These are phyloP conservation scores for Lachancea kluyveri DNA, from an alignment of 805 yeast species.

Conservation along the genomic window DNA sequence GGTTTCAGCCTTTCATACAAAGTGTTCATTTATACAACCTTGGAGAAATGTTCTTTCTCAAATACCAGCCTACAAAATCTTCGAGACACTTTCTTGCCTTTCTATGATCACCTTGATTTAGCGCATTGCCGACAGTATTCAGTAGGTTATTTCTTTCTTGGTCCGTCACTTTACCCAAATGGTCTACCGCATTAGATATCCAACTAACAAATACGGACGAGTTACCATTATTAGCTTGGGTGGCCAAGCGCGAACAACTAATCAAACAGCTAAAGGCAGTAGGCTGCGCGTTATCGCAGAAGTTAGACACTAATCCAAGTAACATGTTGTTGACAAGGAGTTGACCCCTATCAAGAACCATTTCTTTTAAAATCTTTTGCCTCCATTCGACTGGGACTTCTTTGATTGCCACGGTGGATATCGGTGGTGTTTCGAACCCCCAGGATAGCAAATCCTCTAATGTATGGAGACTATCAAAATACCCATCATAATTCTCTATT, in stretches of 20 bases:
- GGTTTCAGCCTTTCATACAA: not conserved
- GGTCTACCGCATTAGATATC: constrained; percentile 49
- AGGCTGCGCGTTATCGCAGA: constrained; percentile 60
- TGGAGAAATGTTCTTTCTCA: constrained; percentile 61
- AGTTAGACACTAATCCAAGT: constrained; percentile 62
- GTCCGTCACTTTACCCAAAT: constrained; percentile 54
- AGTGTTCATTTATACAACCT: constrained; percentile 28
- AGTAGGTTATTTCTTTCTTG: constrained; percentile 65
- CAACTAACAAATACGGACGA: constrained; percentile 40
- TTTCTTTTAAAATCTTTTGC: constrained; percentile 37
- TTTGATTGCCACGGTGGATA: constrained; percentile 51
- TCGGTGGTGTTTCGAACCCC: constrained; percentile 79
- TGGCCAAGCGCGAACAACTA: constrained; percentile 52
- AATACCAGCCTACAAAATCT: constrained; percentile 79
- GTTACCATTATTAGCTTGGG: constrained; percentile 38
- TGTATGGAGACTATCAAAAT: constrained; percentile 64
- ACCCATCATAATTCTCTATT: constrained; percentile 64
- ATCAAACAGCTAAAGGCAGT: constrained; percentile 73
- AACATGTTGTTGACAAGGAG: constrained; percentile 46
- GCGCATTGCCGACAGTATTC: constrained; percentile 49
- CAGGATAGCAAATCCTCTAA: constrained; percentile 77
- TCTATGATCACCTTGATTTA: constrained; percentile 63
- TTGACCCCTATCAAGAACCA: constrained; percentile 51
- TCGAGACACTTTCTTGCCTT: constrained; percentile 64
- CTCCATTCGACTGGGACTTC: constrained; percentile 52